Base-by-base conservation (phyloP, 2,329 filamentous ascomycete species). In the Sporothrix schenckii region DNA sequence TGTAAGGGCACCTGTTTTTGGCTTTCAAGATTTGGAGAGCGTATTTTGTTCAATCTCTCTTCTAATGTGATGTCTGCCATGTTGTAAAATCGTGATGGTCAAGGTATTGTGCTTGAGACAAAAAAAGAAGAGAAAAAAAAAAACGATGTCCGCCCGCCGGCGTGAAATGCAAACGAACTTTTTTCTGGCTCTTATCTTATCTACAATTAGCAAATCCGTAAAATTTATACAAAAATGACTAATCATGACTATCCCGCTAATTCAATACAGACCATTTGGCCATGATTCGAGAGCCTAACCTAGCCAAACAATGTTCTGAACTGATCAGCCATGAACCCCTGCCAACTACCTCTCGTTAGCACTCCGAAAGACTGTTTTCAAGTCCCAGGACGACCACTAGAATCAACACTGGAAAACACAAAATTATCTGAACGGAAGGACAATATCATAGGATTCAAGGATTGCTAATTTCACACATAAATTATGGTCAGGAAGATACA, bases 41-140 rank as follows among this genome's bases (percentile, higher is more conserved):
- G 92, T 81, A 98, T 97, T 87, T 96, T 97, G 83, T 94, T 92
- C 80, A 99, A 88, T 85, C 93, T 96, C 85, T 97, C 94, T 80
- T 91, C 89, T 77, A 98, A 78, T 74, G 84, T 83, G 76, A 82
- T 78, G 74, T 82, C 81, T 76, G 82, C 80, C 85, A 87, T 87
- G 72, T 56, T 71, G 27, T 13, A n/a, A 44, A 21, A 50, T n/a
- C 3, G 47, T 24, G n/a, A 41, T 60, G 52, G 50, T 47, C n/a
- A 50, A 49, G 27, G 50, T 56, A 49, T 24, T 39, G 27, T 68
- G 27, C 30, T 54, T 27, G 47, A n/a, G 16, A 16, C 7, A 13
- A 13, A 10, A 10, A 44, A 44, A 16, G 66, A 56, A 58, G 11
- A n/a, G 24, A 5, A 69, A 7, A 21, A 41, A 34, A 44, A 63